Percentiles rank a stretch among this genome's conserved stretches.
phyloP scores from a whole-genome alignment of 768 basidiomycete genomes.

The Lactarius deliciosus region DNA sequence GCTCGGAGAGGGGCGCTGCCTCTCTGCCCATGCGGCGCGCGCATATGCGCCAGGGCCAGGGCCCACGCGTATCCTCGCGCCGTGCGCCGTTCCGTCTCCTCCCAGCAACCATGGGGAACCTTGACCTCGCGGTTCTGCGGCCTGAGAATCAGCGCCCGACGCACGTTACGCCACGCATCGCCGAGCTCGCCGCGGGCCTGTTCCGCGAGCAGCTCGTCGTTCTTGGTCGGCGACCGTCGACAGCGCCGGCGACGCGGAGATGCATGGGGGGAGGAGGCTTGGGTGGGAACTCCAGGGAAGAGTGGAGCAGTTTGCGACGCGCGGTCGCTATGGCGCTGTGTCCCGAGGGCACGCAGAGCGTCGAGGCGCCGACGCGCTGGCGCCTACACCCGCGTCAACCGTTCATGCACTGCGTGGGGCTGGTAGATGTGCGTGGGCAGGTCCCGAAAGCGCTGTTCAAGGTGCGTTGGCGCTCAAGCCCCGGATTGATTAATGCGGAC shows the following conservation, averaged over 20 bases:
- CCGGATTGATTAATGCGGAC: neutral
- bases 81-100: constrained; percentile 25
- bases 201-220: constrained; percentile 57
- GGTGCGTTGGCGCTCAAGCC: constrained; percentile 28
- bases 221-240: constrained; percentile 46
- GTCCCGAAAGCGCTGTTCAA: constrained; percentile 13
- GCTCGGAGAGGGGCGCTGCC: neutral
- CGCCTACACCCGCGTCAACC: constrained; percentile 22
- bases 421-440: constrained; percentile 11
- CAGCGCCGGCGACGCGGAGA: neutral
- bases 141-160: constrained; percentile 55
- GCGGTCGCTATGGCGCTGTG: constrained; percentile 23
- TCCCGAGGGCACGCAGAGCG: constrained; percentile 15
- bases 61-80: neutral
- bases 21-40: neutral
- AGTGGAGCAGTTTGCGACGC: constrained; percentile 2
- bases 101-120: constrained; percentile 37
- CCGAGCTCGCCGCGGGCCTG: constrained; percentile 47
- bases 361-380: constrained; percentile 19
- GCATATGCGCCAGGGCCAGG: neutral
- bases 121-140: constrained; percentile 57
- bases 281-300: neutral
- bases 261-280: neutral
- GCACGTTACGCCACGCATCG: constrained; percentile 62
- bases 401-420: constrained; percentile 18